These are phyloP conservation scores for Dionaea muscipula DNA, from an alignment of 179 eudicot genomes.

Conservation along the genomic window DNA sequence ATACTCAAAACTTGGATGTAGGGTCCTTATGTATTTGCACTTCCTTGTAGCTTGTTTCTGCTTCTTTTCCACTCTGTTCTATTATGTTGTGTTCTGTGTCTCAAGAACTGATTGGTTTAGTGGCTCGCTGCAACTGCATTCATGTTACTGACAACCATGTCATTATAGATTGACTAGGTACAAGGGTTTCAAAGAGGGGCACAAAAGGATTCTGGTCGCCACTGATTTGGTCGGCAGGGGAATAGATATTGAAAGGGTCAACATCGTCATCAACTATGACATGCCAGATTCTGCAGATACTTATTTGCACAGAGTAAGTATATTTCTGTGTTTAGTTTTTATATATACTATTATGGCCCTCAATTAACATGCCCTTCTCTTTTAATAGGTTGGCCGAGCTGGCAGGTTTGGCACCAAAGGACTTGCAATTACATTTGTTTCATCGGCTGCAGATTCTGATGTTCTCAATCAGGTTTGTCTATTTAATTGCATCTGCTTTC, in stretches of 20 bases:
- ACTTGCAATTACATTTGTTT: conserved; percentile 83
- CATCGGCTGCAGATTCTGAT: conserved; percentile 78
- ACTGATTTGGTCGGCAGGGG: conserved; percentile 95
- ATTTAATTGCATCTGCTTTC: neutral
- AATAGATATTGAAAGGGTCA: conserved; percentile 88
- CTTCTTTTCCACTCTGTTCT: no score
- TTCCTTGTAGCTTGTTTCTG: no score
- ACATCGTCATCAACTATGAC: conserved; percentile 89
- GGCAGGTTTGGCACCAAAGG: conserved; percentile 92
- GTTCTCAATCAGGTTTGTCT: conserved; percentile 58
- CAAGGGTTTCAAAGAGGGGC: conserved; percentile 86
- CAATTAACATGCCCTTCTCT: neutral
- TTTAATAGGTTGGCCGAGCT: conserved; percentile 70
- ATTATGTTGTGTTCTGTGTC: no score
- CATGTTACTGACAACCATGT: no score
- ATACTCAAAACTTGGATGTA: no score
- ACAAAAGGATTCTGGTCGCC: conserved; percentile 88
- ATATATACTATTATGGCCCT: no score
- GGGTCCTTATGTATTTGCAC: no score
- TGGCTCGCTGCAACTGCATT: no score
- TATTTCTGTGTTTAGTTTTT: no score
- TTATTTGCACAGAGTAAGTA: conserved; percentile 73
- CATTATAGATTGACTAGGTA: conserved; percentile 62
- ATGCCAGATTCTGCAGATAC: conserved; percentile 99
- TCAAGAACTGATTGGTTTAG: no score